Evolutionary conservation across 208 protist species (phyloP).

Genomic region (Acanthamoeba castellanii): DNA sequence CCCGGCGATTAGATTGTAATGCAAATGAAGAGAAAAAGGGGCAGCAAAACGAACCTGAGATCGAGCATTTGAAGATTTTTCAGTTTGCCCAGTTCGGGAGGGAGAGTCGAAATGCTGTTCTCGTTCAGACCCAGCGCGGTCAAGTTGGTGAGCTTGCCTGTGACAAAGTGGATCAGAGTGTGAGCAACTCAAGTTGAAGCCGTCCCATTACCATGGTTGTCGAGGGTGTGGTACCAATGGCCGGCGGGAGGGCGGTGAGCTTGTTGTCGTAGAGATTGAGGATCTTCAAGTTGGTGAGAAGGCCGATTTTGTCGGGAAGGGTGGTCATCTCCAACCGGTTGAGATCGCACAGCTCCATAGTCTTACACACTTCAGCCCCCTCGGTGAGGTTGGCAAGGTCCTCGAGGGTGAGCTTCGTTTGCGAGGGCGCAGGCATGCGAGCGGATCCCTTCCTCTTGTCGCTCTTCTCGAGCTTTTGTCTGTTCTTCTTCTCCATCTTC

Average conservation of each 20-base stretch:
- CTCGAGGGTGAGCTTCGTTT: constrained; percentile 60
- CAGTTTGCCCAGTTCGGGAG: constrained; percentile 67
- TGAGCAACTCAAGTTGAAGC: not conserved
- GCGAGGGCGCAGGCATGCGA: not conserved
- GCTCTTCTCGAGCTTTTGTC: constrained; percentile 36
- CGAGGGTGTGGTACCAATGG: not conserved
- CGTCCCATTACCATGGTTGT: too few species aligned
- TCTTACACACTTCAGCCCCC: constrained; percentile 56
- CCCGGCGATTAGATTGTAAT: not conserved
- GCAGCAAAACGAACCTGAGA: not conserved
- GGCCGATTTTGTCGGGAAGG: constrained; percentile 63
- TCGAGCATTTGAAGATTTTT: constrained; percentile 65
- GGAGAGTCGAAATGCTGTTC: constrained; percentile 66
- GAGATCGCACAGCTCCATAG: constrained; percentile 74
- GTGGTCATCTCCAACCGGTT: constrained; percentile 25
- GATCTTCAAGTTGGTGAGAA: constrained; percentile 58
- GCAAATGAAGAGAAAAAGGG: not conserved
- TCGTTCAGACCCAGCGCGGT: constrained; percentile 68
- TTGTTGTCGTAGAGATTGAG: constrained; percentile 77
- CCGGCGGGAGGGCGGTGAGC: constrained; percentile 54
- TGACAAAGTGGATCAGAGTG: not conserved
- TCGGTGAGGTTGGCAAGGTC: constrained; percentile 47
- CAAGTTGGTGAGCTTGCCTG: constrained; percentile 69
- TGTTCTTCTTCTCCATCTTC: constrained; percentile 65
- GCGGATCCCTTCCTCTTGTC: constrained; percentile 23